A percentile compares a stretch with the other conserved stretches of the same genome.
Conservation (phyloP, 1,284 basidiomycete genomes). For the Cystobasidium sp. region DNA sequence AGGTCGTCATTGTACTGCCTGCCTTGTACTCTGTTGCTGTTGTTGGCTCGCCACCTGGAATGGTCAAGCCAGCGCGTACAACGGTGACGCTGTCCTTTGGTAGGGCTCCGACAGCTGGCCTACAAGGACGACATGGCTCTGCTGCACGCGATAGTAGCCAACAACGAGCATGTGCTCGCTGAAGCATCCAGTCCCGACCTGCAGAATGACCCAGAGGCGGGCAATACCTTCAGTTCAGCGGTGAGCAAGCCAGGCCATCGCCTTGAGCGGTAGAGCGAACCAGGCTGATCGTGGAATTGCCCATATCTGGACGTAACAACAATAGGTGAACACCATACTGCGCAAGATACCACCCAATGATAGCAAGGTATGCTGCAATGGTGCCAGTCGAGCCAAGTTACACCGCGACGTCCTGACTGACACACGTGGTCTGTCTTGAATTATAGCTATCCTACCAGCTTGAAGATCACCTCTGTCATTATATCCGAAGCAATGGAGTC, state of each 20-base stretch:
- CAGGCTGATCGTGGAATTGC: neutral
- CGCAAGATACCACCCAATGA: conserved; percentile 80
- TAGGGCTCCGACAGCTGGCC: neutral
- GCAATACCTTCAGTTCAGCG: conserved; percentile 34
- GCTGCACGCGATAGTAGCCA: conserved; percentile 80
- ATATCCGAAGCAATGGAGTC: conserved; percentile 62
- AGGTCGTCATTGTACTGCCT: too few species aligned
- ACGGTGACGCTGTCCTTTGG: neutral
- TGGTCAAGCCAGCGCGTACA: conserved; percentile 6
- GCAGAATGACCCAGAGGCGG: conserved; percentile 36
- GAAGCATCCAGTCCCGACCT: conserved; percentile 58
- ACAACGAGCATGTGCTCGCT: conserved; percentile 74
- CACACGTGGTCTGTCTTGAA: neutral
- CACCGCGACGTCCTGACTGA: conserved; percentile 59
- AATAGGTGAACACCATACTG: conserved; percentile 25
- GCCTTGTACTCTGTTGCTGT: too few species aligned
- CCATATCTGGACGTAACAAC: neutral
- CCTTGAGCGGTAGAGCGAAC: conserved; percentile 8
- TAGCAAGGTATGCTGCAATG: conserved; percentile 69
- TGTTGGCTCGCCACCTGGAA: neutral
- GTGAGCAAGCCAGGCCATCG: conserved; percentile 13
- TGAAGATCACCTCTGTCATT: conserved; percentile 95
- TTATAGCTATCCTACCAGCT: conserved; percentile 47
- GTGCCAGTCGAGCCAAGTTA: neutral
- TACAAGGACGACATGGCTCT: conserved; percentile 54